Percentiles rank a stretch among this genome's conserved stretches.
Conservation (phyloP, 257 asterid genomes). For the Solanum sparsipilum region DNA sequence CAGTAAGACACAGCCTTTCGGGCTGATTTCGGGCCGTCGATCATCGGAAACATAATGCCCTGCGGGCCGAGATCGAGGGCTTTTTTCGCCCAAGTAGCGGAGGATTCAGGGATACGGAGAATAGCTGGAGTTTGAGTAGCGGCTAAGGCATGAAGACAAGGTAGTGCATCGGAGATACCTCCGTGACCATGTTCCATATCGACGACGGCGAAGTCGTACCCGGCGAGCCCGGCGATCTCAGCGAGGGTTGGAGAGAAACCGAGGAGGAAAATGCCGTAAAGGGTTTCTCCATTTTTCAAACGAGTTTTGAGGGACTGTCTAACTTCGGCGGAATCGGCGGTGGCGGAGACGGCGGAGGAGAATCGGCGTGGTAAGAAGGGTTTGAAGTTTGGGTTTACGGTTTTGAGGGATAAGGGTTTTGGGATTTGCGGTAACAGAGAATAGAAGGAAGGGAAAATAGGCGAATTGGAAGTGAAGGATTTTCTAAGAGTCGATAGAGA, state of each 20-base stretch:
- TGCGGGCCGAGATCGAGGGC: constrained; percentile 90
- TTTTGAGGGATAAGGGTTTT: constrained; percentile 12
- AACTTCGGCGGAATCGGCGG: constrained; percentile 1
- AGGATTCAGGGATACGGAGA: constrained; percentile 64
- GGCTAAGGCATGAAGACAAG: constrained; percentile 65
- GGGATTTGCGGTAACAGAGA: neutral
- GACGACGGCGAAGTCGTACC: constrained; percentile 73
- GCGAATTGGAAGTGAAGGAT: neutral
- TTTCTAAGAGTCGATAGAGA: constrained; percentile 29
- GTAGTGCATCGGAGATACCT: constrained; percentile 57
- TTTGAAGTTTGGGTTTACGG: constrained; percentile 10
- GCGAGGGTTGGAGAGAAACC: constrained; percentile 70
- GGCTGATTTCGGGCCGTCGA: constrained; percentile 59
- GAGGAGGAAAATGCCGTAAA: constrained; percentile 73
- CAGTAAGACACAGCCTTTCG: constrained; percentile 61
- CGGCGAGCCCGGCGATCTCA: constrained; percentile 69
- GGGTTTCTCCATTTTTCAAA: constrained; percentile 55
- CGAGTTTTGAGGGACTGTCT: constrained; percentile 49
- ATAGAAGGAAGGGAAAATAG: neutral
- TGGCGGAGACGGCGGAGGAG: constrained; percentile 1
- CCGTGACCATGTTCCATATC: constrained; percentile 95
- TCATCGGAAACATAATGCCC: constrained; percentile 89
- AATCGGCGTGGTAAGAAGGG: neutral
- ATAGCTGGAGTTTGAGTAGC: constrained; percentile 61
- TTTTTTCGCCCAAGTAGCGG: constrained; percentile 67